These are phyloP conservation scores for Triglochin maritima DNA, from an alignment of 106 monocot genomes.

Conservation along the genomic window DNA sequence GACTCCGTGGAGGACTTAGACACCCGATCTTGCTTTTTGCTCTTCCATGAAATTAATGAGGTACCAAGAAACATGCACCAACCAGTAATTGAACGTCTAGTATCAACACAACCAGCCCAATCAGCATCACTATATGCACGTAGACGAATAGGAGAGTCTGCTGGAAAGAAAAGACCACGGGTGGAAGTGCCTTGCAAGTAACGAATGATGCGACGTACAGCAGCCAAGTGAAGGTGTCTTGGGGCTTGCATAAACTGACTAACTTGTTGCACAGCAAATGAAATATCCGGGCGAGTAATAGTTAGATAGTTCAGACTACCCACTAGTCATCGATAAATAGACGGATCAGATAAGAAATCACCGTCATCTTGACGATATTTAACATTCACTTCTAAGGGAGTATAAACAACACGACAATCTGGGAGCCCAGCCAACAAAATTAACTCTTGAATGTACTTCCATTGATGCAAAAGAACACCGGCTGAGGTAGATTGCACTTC, in stretches of 20 bases:
- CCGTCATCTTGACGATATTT: background rate
- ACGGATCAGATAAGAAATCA: background rate
- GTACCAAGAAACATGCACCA: conserved; percentile 13
- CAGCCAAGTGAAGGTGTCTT: background rate
- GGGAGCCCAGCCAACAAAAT: background rate
- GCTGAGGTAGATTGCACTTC: background rate
- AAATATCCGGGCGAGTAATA: background rate
- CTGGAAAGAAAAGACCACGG: background rate
- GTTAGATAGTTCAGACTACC: conserved; percentile 2
- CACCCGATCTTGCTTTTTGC: background rate
- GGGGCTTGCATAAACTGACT: conserved; percentile 1
- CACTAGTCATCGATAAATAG: background rate
- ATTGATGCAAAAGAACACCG: conserved; percentile 1
- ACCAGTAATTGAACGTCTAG: background rate
- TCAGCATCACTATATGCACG: background rate
- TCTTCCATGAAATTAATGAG: conserved; percentile 17
- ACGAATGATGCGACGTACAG: background rate
- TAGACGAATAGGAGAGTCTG: background rate
- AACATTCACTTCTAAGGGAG: background rate
- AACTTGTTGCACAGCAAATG: background rate
- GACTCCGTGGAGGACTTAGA: background rate
- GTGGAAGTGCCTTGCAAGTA: background rate
- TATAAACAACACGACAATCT: background rate
- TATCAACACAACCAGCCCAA: conserved; percentile 6
- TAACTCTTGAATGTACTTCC: background rate